These are phyloP conservation scores for Dacryopinax spathularia DNA, from an alignment of 768 basidiomycete genomes.

Conservation along the genomic window DNA sequence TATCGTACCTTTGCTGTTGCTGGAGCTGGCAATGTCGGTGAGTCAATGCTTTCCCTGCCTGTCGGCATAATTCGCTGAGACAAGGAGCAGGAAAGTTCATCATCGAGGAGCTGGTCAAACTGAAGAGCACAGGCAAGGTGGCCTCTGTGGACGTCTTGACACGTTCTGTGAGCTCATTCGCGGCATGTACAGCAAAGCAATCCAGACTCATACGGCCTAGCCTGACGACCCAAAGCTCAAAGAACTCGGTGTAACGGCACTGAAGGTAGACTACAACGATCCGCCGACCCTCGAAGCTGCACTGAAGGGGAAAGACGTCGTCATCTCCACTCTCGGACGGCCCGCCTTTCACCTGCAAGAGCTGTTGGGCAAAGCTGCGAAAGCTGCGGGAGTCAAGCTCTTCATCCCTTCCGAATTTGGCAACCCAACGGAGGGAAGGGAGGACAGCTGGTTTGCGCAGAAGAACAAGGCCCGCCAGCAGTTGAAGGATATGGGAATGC, in stretches of 20 bases:
- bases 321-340: slow-evolving; percentile 17
- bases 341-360: slow-evolving; percentile 16
- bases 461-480: background rate
- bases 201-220: background rate
- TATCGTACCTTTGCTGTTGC: slow-evolving; percentile 8
- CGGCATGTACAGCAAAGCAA: background rate
- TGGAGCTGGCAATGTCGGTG: slow-evolving; percentile 9
- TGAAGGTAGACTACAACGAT: slow-evolving; percentile 6
- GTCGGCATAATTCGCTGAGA: background rate
- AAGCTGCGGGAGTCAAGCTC: slow-evolving; percentile 19
- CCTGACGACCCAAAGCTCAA: background rate
- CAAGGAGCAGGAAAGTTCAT: background rate
- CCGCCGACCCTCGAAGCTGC: background rate
- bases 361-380: slow-evolving; percentile 20
- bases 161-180: background rate
- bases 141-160: background rate
- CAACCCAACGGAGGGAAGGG: background rate
- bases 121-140: background rate
- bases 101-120: slow-evolving; percentile 8
- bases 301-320: slow-evolving; percentile 15
- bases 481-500: slow-evolving; percentile 11
- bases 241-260: background rate
- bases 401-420: slow-evolving; percentile 20
- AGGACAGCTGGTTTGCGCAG: slow-evolving; percentile 4
- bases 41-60: background rate